phyloP scores from a whole-genome alignment of 2,329 filamentous ascomycete species.

The Pseudogymnoascus destructans region DNA sequence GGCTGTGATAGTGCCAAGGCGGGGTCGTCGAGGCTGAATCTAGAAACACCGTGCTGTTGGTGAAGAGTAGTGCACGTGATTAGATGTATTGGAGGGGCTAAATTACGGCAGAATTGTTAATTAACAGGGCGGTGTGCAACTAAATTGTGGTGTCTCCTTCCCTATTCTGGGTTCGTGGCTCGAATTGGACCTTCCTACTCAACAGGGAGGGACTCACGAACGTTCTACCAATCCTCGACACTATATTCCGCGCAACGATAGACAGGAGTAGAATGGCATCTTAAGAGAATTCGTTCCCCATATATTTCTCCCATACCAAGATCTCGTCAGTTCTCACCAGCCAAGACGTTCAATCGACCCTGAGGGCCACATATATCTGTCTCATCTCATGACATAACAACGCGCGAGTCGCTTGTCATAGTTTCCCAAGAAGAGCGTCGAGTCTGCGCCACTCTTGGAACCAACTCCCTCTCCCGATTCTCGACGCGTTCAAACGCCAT shows the following conservation, averaged over 20 bases:
- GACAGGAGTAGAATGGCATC: neutral
- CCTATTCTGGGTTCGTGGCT: neutral
- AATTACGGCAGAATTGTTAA: conserved; percentile 7
- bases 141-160: conserved; percentile 7
- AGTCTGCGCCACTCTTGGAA: too few species aligned
- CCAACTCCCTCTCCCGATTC: too few species aligned
- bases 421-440: neutral
- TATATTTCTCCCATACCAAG: neutral
- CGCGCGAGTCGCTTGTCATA: neutral
- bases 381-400: neutral
- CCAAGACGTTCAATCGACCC: neutral
- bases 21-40: neutral
- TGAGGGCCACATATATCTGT: neutral
- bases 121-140: neutral
- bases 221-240: neutral
- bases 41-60: neutral
- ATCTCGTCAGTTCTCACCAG: neutral
- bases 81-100: neutral
- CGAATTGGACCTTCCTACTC: too few species aligned
- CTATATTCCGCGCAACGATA: neutral
- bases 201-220: neutral
- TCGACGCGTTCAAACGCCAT: too few species aligned
- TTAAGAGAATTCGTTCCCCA: neutral
- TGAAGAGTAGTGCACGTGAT: neutral
- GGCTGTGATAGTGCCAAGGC: neutral